Evolutionary conservation across 352 stramenopile genomes (phyloP), one percentile per base, ranked within the genome.

Genomic region (Saprolegnia parasitica): DNA sequence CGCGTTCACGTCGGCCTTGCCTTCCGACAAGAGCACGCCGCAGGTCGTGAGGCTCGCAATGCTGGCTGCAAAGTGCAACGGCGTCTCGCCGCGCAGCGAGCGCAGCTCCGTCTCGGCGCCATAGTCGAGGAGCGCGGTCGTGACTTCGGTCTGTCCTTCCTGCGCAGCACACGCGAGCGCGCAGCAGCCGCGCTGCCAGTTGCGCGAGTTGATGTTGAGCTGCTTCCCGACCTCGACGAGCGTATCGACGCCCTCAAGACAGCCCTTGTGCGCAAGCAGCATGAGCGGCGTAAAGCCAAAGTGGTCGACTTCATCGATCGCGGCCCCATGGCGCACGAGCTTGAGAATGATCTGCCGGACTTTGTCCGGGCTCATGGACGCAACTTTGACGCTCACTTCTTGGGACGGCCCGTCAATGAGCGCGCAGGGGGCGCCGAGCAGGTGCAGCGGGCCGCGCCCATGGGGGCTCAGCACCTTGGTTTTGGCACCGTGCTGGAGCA

Each of bases 91-190:
- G 24, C 80, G 74, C 26, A 96, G 66, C 39, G 86, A 84, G 15
- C 56, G 74, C 37, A 90, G 78, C 20, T 93, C 83, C 10, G 76
- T 73, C 61, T 91, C 75, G 0, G 84, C 86, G 16, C 86, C 86
- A 67, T 94, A 94, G 67, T 96, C 83, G 20, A 96, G 66, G 35
- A 96, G 76, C 29, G 85, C 87, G 73, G 93, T 84, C n/a, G 92
- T 84, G 1, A 89, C 82, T 42, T 89, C 80, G 5, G 64, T 68
- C 5, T 83, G 79, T 0, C 83, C 87, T 47, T 88, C 84, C 21
- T 84, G 81, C 6, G 87, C 79, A 21, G 87, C 87, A 32, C 92
- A 77, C 5, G 87, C 78, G 8, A 96, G 73, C 37, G 87, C 86
- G 40, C 81, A 83, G 78, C 90, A 87, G 9, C 87, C 87, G 45